Base-by-base conservation (phyloP, 1,139 yeast genomes). In the Geotrichum aggregatum region DNA sequence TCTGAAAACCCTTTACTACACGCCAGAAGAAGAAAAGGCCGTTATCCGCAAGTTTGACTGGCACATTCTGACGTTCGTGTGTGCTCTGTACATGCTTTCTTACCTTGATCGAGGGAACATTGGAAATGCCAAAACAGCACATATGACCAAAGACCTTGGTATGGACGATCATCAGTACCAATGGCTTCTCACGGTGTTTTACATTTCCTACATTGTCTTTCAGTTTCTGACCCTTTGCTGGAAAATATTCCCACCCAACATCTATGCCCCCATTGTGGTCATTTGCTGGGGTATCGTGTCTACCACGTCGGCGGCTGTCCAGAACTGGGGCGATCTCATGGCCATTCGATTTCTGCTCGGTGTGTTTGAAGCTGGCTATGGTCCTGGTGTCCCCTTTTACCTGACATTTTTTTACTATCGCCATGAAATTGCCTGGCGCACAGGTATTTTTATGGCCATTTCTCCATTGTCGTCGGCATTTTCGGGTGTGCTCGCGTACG, bases 301-400 rank as follows among this genome's bases (percentile, higher is more conserved):
- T 6, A 41, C 56, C 2, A 36, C 49, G 24, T 44, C 44, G 10
- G 54, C 52, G 2, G 54, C 76, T 58, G 78, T 73, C 44, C 70
- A 70, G 44, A 77, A 66, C 57, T 81, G 75, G 59, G 78, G 78
- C 24, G 78, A 75, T 10, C 70, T 81, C 49, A 74, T 77, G 38
- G 79, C 76, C 6, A 74, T 82, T 55, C 73, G 86, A 58, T 72
- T 80, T 52, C 67, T 81, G 45, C 71, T 81, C 34, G 86, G 86
- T 56, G 62, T 80, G 40, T 74, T 78, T 52, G 86, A 81, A 66
- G 75, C 81, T 49, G 80, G 83, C 43, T 75, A 82, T 45, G 80
- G 80, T 69, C 84, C 85, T 2, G 64, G 63, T 4, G 62, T 61
- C 34, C 57, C 60, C 16, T 61, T 55, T 50, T 54, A 59, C 47